These are phyloP conservation scores for Yamadazyma siamensis DNA, from an alignment of 1,139 yeast species.

Conservation along the genomic window DNA sequence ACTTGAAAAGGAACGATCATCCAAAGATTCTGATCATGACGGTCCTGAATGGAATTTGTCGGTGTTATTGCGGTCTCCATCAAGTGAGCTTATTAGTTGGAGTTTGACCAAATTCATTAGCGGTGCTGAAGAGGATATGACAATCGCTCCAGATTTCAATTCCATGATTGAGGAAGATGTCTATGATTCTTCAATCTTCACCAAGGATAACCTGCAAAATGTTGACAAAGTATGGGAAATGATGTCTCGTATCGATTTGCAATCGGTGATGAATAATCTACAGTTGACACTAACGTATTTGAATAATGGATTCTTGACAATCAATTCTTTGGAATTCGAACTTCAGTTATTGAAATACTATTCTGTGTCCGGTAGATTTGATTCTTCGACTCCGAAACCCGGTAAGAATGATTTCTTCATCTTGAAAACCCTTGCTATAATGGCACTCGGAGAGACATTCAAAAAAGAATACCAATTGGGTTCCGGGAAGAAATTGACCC, in stretches of 20 bases:
- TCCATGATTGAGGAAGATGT: conserved; percentile 22
- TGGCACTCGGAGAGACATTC: conserved; percentile 24
- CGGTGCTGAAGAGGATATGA: conserved; percentile 8
- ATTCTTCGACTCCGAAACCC: conserved; percentile 3
- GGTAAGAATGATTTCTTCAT: conserved; percentile 20
- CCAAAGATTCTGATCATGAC: conserved; percentile 1
- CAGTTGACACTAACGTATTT: conserved; percentile 19
- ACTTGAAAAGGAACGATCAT: conserved; percentile 5
- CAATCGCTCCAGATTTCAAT: conserved; percentile 23
- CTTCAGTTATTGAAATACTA: conserved; percentile 14
- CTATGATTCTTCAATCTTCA: conserved; percentile 18
- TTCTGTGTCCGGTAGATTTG: conserved; percentile 9
- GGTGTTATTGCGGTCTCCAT: conserved; percentile 23
- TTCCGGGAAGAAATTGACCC: conserved; percentile 2
- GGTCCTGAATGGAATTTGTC: conserved; percentile 14
- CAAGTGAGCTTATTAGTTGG: conserved; percentile 27
- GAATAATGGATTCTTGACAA: conserved; percentile 24
- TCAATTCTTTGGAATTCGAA: conserved; percentile 20
- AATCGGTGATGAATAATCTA: conserved; percentile 5
- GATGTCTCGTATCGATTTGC: conserved; percentile 2
- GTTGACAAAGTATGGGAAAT: conserved; percentile 1
- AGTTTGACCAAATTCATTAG: conserved; percentile 19
- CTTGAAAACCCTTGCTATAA: conserved; percentile 19
- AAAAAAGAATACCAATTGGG: conserved; percentile 11
- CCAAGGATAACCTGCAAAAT: conserved; percentile 2